These are phyloP conservation scores for Mucor velutinosus DNA, from an alignment of 371 early-diverging fungal genomes.

Conservation along the genomic window DNA sequence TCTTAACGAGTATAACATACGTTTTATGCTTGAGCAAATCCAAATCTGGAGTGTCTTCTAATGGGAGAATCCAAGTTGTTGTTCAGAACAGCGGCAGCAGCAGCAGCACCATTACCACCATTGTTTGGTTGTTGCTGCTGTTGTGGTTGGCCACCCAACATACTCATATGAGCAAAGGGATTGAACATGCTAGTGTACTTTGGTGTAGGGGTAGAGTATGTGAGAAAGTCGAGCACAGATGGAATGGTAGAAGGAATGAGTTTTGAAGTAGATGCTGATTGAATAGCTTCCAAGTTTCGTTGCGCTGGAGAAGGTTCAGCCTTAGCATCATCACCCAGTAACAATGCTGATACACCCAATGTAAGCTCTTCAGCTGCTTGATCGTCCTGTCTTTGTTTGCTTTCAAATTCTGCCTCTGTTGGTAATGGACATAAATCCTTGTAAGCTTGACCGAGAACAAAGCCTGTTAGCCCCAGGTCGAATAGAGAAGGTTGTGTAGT, in stretches of 20 bases:
- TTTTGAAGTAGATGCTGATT: slow-evolving; percentile 10
- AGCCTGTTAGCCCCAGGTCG: slow-evolving; percentile 27
- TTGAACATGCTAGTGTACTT: slow-evolving; percentile 42
- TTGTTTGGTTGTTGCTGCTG: background rate
- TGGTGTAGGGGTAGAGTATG: slow-evolving; percentile 34
- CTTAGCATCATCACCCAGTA: slow-evolving; percentile 6
- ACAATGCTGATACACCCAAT: slow-evolving; percentile 38
- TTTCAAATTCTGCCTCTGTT: background rate
- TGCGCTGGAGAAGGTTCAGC: slow-evolving; percentile 13
- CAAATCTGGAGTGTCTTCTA: slow-evolving; percentile 51
- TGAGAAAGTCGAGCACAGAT: slow-evolving; percentile 13
- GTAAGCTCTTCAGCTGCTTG: slow-evolving; percentile 18
- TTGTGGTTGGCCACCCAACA: background rate
- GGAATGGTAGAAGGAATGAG: slow-evolving; percentile 5
- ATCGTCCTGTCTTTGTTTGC: slow-evolving; percentile 12
- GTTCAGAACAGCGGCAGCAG: slow-evolving; percentile 25
- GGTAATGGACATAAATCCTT: slow-evolving; percentile 26
- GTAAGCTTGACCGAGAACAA: slow-evolving; percentile 45
- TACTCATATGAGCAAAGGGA: slow-evolving; percentile 37
- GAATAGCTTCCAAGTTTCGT: slow-evolving; percentile 9
- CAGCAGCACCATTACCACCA: slow-evolving; percentile 1
- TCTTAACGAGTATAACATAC: background rate
- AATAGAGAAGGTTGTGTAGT: background rate
- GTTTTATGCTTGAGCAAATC: slow-evolving; percentile 48
- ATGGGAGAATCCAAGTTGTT: slow-evolving; percentile 38